Conservation (phyloP, 1,139 yeast species). For the Suhomyces anneliseae region DNA sequence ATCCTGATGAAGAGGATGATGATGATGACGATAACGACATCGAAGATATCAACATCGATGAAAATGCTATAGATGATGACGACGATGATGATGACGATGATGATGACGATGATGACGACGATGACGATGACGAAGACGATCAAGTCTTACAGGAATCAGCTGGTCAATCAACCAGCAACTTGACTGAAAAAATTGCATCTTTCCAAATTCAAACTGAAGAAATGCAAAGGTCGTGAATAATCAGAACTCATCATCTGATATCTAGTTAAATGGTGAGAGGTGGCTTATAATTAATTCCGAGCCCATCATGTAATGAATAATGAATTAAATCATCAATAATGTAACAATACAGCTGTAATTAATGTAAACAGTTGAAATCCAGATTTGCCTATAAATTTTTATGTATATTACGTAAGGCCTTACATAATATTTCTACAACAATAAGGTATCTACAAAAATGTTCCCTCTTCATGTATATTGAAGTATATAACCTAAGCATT, state of each 20-base stretch:
- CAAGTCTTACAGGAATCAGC: background rate
- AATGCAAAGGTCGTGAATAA: background rate
- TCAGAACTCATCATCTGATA: background rate
- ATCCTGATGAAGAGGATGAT: constrained; percentile 83
- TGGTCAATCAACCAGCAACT: background rate
- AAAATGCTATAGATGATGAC: constrained; percentile 23
- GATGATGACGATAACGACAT: constrained; percentile 61
- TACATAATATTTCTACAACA: background rate
- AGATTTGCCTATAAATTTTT: background rate
- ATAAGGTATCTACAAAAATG: background rate
- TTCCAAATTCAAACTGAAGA: background rate
- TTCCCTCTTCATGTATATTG: too few relatives aligned
- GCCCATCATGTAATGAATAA: background rate
- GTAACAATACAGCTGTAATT: too few relatives aligned
- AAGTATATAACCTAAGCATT: background rate
- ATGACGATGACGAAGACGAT: constrained; percentile 42
- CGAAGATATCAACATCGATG: constrained; percentile 33
- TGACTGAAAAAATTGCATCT: background rate
- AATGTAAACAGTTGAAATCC: too few relatives aligned
- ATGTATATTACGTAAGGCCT: background rate
- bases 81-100: constrained; percentile 41
- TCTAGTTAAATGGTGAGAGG: too few relatives aligned
- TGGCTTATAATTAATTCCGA: too few relatives aligned
- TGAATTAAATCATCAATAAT: background rate
- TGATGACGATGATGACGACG: constrained; percentile 43